Base-by-base conservation (phyloP, 192 early-diverging fungal genomes). In the Gigaspora rosea region DNA sequence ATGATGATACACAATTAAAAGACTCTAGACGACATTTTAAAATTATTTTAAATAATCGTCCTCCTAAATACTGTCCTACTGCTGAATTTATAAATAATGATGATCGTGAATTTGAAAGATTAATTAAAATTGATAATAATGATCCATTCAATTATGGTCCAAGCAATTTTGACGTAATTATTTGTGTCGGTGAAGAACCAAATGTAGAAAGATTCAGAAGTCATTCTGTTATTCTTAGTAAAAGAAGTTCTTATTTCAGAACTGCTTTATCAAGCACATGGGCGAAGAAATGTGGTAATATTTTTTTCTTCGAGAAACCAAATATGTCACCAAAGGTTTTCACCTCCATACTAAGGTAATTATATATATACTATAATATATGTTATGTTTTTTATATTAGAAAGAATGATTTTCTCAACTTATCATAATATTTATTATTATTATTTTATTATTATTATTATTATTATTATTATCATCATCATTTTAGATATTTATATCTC, bases 281-380 rank as follows among this genome's bases (percentile, higher is more conserved):
- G 71, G 52, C 56, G 12, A 73, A 59, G 47, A 59, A 47, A 59
- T n/a, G 58, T 2, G 52, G 9, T 16, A 35, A 73, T 41, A 56
- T 49, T 36, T 69, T 22, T 33, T 69, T 50, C 3, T 58, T 73
- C 47, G 57, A 59, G 33, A 73, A 73, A 36, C 71, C 71, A 22
- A 73, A 73, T 47, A 48, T 73, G 7, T 59, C 71, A 0, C 56
- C 71, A n/a, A 73, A 59, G 20, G 71, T 73, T 15, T 73, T 73
- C 58, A 59, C 35, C 12, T 9, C 57, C 5, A 59, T 73, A 16
- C 27, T 73, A 22, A 73, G 71, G 71, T 73, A 56, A 59, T 22
- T 18, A 27, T 33, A 10, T 50, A 46, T 50, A 18, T 7, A n/a
- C 22, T 46, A 54, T 56, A 18, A 54, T 56, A 8, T 20, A 22